Evolutionary conservation across 345 rosid genomes (phyloP).

Genomic region (Populus euphratica): DNA sequence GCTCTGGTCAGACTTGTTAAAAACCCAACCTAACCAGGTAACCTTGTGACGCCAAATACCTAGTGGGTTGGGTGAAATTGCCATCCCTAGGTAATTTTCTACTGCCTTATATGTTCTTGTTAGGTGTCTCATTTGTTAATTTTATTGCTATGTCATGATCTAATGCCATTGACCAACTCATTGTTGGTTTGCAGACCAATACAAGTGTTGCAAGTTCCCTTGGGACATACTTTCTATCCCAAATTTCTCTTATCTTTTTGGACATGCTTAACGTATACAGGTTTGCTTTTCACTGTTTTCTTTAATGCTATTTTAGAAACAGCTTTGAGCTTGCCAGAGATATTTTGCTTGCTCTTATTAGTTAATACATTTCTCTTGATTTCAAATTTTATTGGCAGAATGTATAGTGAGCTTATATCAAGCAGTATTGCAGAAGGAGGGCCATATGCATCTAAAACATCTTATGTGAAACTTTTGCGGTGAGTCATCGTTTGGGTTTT

Average conservation of each 20-base stretch:
- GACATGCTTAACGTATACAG: conserved; percentile 99
- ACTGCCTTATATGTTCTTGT: background rate
- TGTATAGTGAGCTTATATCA: conserved; percentile 99
- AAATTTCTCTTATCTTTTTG: conserved; percentile 83
- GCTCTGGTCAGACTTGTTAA: background rate
- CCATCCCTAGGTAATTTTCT: background rate
- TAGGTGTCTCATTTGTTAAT: background rate
- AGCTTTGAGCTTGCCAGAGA: conserved; percentile 2
- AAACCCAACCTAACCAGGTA: background rate
- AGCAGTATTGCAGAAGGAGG: conserved; percentile 89
- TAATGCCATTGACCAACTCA: background rate
- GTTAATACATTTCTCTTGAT: conserved; percentile 6
- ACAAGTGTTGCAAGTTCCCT: conserved; percentile 94
- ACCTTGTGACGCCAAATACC: too few relatives aligned
- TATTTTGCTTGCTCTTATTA: background rate
- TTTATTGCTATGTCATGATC: background rate
- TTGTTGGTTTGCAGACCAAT: conserved; percentile 71
- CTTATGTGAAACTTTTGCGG: conserved; percentile 91
- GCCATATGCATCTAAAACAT: conserved; percentile 82
- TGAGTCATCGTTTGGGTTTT: conserved; percentile 24
- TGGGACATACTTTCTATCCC: conserved; percentile 84
- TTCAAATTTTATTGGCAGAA: conserved; percentile 47
- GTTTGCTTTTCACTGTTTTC: conserved; percentile 34
- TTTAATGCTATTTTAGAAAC: background rate
- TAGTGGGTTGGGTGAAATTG: too few relatives aligned